Percentiles rank a stretch among this genome's conserved stretches.
Evolutionary conservation across 495 filamentous ascomycete genomes (phyloP).

Genomic region (Aspergillus affinis): DNA sequence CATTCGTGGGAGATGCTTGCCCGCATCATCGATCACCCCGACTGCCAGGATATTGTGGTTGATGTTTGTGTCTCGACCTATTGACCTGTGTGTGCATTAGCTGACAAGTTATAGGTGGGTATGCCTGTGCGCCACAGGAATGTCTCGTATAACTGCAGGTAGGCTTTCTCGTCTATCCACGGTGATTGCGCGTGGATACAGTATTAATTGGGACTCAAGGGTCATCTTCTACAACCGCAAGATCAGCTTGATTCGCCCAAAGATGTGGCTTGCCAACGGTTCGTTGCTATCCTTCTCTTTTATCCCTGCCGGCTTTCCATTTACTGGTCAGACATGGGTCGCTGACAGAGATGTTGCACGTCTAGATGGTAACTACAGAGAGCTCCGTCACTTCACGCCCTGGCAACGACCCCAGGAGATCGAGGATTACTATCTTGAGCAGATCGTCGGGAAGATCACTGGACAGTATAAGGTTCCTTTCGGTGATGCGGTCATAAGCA

Average conservation of each 20-base stretch:
- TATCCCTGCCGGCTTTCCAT: neutral
- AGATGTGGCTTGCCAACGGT: slow-evolving; percentile 80
- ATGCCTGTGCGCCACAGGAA: slow-evolving; percentile 66
- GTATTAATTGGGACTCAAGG: slow-evolving; percentile 12
- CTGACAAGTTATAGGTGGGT: slow-evolving; percentile 41
- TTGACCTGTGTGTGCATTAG: neutral
- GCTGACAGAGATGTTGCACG: neutral
- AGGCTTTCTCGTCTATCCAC: neutral
- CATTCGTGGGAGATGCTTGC: slow-evolving; percentile 74
- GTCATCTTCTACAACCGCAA: slow-evolving; percentile 65
- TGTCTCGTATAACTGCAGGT: slow-evolving; percentile 70
- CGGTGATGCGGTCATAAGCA: slow-evolving; percentile 75
- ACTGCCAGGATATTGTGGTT: slow-evolving; percentile 73
- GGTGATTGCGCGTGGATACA: neutral
- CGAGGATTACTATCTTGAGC: slow-evolving; percentile 75
- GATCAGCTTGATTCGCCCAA: slow-evolving; percentile 77
- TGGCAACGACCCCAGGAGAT: slow-evolving; percentile 59
- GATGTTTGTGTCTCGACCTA: slow-evolving; percentile 39
- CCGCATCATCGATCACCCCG: slow-evolving; percentile 60
- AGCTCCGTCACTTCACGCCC: slow-evolving; percentile 61
- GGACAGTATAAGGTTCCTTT: slow-evolving; percentile 65
- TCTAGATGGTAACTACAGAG: slow-evolving; percentile 43
- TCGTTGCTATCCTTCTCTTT: slow-evolving; percentile 7
- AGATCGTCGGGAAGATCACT: slow-evolving; percentile 58
- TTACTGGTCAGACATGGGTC: neutral